Percentiles rank a stretch among this genome's conserved stretches.
phyloP scores from a whole-genome alignment of 768 basidiomycete species.

The Suillus weaverae region DNA sequence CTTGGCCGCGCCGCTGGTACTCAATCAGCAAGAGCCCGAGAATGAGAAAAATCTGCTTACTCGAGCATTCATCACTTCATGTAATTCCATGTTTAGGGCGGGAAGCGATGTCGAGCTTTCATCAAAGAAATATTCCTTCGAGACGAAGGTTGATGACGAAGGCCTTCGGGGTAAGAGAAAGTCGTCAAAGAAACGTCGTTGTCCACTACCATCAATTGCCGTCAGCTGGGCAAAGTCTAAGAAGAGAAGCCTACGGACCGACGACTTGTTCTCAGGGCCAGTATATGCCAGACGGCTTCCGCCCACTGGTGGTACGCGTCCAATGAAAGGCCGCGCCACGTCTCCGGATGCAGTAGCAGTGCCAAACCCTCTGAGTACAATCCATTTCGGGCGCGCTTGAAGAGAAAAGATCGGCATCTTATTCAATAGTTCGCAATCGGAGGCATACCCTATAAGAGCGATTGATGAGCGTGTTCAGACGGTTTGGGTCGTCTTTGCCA shows the following conservation, averaged over 20 bases:
- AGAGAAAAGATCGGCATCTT: conserved; percentile 9
- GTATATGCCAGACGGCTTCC: conserved; percentile 73
- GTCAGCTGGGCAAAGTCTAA: not conserved
- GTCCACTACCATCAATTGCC: conserved; percentile 48
- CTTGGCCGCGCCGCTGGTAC: conserved; percentile 62
- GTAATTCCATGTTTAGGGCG: conserved; percentile 41
- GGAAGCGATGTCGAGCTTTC: conserved; percentile 32
- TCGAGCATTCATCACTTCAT: conserved; percentile 42
- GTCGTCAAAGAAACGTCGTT: conserved; percentile 64
- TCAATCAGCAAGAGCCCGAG: conserved; percentile 5
- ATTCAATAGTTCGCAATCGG: not conserved
- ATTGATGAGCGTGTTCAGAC: conserved; percentile 61
- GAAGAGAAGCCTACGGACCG: conserved; percentile 45
- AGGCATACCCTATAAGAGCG: conserved; percentile 62
- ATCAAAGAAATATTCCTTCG: conserved; percentile 58
- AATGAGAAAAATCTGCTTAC: conserved; percentile 32
- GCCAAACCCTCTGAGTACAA: conserved; percentile 60
- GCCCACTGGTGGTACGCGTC: conserved; percentile 75
- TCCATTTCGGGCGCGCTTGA: conserved; percentile 69
- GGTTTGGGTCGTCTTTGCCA: conserved; percentile 60
- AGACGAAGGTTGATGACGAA: conserved; percentile 47
- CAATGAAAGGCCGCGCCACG: conserved; percentile 68
- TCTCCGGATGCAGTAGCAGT: conserved; percentile 62
- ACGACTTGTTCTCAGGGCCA: conserved; percentile 66
- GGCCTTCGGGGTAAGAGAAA: conserved; percentile 63